Conservation (phyloP, 78 protist genomes). For the Salpingoeca rosetta region DNA sequence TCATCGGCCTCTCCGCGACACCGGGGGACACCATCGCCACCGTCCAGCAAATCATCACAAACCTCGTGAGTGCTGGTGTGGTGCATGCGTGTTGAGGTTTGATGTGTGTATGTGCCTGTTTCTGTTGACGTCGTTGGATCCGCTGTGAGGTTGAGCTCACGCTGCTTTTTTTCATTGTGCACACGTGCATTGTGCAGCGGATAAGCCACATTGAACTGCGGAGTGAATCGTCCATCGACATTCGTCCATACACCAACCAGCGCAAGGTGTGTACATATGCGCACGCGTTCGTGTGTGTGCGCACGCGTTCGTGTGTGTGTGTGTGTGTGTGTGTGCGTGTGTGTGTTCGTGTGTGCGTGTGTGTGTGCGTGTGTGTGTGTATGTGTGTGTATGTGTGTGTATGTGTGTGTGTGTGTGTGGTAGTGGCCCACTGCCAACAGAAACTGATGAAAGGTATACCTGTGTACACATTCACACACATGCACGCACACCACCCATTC, state of each 20-base stretch:
- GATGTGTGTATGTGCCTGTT: background rate
- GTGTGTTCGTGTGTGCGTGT: background rate
- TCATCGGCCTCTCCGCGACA: constrained; percentile 89
- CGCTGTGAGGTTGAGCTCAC: background rate
- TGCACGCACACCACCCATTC: background rate
- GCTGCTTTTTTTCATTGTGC: background rate
- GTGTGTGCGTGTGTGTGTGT: background rate
- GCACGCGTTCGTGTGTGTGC: background rate
- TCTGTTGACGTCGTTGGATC: background rate
- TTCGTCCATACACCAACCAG: constrained; percentile 20
- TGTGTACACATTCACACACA: background rate
- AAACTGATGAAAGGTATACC: background rate
- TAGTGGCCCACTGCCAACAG: background rate
- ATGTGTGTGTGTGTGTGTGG: background rate
- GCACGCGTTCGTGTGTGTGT: background rate
- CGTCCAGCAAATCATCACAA: constrained; percentile 52
- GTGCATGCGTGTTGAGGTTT: background rate
- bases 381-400: background rate
- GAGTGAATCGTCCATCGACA: constrained; percentile 47
- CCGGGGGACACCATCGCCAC: constrained; percentile 67
- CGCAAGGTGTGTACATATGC: background rate
- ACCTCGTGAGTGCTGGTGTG: background rate
- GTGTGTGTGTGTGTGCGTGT: background rate
- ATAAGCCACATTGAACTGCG: constrained; percentile 59
- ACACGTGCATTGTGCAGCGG: background rate